Base-by-base conservation (phyloP, 2,329 filamentous ascomycete genomes). In the Lachnellula hyalina region DNA sequence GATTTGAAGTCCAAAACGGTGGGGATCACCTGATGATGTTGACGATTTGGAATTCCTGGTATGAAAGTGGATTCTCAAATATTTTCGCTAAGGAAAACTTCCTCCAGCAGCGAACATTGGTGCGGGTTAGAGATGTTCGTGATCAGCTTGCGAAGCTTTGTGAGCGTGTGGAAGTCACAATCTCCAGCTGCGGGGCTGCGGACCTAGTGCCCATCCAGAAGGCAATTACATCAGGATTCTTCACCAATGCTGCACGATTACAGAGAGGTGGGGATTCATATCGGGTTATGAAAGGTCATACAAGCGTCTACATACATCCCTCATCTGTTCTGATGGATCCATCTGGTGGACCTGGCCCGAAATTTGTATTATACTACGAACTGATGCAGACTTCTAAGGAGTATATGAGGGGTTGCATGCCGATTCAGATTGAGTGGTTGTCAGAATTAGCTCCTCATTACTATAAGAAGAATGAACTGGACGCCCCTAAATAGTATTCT, bases 321-420 rank as follows among this genome's bases (percentile, higher is more conserved):
- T 90, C 85, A 59, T 89, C 89, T 1, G 90, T 99, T 52, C 91
- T 96, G 69, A 79, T 99, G 32, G 94, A 99, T 70, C 94, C 94
- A 1, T 99, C 94, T 0, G 92, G 86, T 60, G 94, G 94, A 23
- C 79, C 91, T 1, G 94, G 94, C 4, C 94, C 95, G 1, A 94
- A 99, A 69, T 97, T 97, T 68, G 90, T 99, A 51, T 85, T 99
- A 41, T 99, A 99, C 73, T 95, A 99, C 76, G 94, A 99, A 73
- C 82, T 99, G 55, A 96, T 99, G 65, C 83, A 99, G 57, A 99
- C 94, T 0, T 90, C 86, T 55, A 96, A 96, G 69, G 94, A 97
- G 70, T 99, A 97, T 75, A 96, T 99, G 85, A 84, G 93, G 23
- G 89, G 84, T 65, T 88, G 88, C 55, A 86, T 96, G 78, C 91